Evolutionary conservation across 2,329 filamentous ascomycete genomes (phyloP).

Genomic region (Penicillium sp.): DNA sequence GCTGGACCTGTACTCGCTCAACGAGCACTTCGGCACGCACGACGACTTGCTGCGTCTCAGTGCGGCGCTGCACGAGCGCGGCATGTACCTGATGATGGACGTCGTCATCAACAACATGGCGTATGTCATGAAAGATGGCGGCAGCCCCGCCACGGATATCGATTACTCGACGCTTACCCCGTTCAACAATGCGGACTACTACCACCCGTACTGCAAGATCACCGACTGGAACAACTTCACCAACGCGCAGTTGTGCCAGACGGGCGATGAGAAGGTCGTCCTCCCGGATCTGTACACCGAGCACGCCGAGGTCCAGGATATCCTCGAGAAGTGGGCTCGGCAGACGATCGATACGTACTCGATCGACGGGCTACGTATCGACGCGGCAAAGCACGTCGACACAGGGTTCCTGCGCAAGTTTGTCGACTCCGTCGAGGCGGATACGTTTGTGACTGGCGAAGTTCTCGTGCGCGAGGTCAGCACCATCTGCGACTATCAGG

Average conservation of each 20-base stretch:
- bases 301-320: conserved; percentile 43
- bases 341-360: conserved; percentile 50
- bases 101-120: conserved; percentile 58
- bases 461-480: conserved; percentile 44
- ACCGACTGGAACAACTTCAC: conserved; percentile 40
- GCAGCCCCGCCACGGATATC: conserved; percentile 28
- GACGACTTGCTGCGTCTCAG: conserved; percentile 54
- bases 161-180: conserved; percentile 33
- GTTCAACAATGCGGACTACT: conserved; percentile 33
- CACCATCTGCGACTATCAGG: conserved; percentile 49
- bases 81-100: conserved; percentile 60
- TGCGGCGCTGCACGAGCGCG: conserved; percentile 49
- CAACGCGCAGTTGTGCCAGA: conserved; percentile 54
- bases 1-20: conserved; percentile 53
- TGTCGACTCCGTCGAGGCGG: conserved; percentile 32
- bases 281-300: conserved; percentile 56
- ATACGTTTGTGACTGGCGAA: conserved; percentile 54
- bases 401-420: conserved; percentile 48
- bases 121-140: conserved; percentile 34
- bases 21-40: conserved; percentile 54
- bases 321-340: conserved; percentile 48
- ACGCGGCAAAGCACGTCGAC: conserved; percentile 54
- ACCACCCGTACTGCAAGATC: conserved; percentile 35
- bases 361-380: conserved; percentile 57
- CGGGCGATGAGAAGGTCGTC: conserved; percentile 53